Base-by-base conservation (phyloP, 768 basidiomycete genomes). In the Lactifluus echinatus region DNA sequence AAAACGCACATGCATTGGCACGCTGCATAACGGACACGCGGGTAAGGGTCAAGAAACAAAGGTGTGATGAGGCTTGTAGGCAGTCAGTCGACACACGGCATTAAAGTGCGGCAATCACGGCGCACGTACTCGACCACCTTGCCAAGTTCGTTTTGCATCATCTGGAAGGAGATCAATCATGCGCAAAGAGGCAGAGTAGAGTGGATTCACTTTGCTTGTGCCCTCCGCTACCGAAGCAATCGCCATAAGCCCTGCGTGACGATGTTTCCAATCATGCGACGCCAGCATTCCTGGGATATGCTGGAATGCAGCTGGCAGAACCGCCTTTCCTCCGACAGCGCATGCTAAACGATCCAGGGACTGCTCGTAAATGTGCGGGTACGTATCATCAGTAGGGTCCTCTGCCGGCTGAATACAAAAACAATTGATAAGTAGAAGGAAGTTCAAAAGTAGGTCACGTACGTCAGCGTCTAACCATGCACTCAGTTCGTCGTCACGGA, bases 221-320 rank as follows among this genome's bases (percentile, higher is more conserved):
- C 92, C 92, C 70, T 93, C 92, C 0, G 83, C 89, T 50, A 93
- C 85, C 0, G 85, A 80, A 0, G 89, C 89, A 55, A 95, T 86
- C 0, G 89, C 89, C 81, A 92, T 89, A 24, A 94, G 72, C 11
- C 87, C 92, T 0, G 89, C 90, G 64, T 94, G 90, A 28, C 91
- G 76, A 26, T 83, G 78, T 51, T 88, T 77, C 93, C 93, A 95
- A 69, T 93, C 88, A 58, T 84, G 85, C 54, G 80, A 84, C 0
- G 78, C 79, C 55, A 93, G 75, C 84, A 94, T 89, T 0, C 83
- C 83, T 0, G 89, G 89, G 14, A 91, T 89, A 57, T 83, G 82
- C 68, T 84, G 81, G 72, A 93, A 93, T 5, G 91, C 85, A 10
- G 84, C 81, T 0, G 87, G 91, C 4, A 94, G 72, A 1, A 93